Percentiles rank a stretch among this genome's conserved stretches.
phyloP scores from a whole-genome alignment of 148 eudicot genomes.

The Camellia lanceoleosa region DNA sequence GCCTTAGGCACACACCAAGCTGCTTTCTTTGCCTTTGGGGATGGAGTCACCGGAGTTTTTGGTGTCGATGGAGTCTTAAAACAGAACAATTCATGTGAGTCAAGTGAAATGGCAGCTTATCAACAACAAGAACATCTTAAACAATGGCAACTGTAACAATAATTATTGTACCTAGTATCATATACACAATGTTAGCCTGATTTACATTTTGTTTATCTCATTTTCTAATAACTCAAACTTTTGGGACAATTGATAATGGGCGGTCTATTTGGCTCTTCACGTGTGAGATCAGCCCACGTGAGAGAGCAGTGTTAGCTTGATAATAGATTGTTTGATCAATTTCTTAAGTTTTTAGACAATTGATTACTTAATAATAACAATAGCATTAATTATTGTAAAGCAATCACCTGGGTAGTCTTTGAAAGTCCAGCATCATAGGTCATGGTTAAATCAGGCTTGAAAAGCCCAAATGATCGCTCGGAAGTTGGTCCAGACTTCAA shows the following conservation, averaged over 20 bases:
- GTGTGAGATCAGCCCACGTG: too few species aligned
- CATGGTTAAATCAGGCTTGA: constrained; percentile 44
- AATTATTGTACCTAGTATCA: too few species aligned
- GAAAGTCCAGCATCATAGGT: constrained; percentile 47
- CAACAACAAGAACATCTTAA: background rate
- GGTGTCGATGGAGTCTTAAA: constrained; percentile 27
- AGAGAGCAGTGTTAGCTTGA: too few species aligned
- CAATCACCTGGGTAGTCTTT: constrained; percentile 36
- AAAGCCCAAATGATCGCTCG: constrained; percentile 56
- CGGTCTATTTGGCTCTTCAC: too few species aligned
- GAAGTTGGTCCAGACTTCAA: constrained; percentile 56
- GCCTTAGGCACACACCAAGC: constrained; percentile 26
- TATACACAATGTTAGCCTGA: too few species aligned
- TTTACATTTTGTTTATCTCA: too few species aligned
- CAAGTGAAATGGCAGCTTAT: background rate
- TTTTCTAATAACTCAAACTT: too few species aligned
- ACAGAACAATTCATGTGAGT: background rate
- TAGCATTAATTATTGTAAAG: background rate
- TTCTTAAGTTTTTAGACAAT: too few species aligned
- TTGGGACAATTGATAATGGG: too few species aligned
- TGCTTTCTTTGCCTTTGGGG: constrained; percentile 10
- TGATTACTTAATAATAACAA: too few species aligned
- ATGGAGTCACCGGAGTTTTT: constrained; percentile 16
- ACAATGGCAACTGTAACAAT: background rate
- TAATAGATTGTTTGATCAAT: too few species aligned